Conservation (phyloP, 768 basidiomycete genomes). For the Fomitopsis pulvina region DNA sequence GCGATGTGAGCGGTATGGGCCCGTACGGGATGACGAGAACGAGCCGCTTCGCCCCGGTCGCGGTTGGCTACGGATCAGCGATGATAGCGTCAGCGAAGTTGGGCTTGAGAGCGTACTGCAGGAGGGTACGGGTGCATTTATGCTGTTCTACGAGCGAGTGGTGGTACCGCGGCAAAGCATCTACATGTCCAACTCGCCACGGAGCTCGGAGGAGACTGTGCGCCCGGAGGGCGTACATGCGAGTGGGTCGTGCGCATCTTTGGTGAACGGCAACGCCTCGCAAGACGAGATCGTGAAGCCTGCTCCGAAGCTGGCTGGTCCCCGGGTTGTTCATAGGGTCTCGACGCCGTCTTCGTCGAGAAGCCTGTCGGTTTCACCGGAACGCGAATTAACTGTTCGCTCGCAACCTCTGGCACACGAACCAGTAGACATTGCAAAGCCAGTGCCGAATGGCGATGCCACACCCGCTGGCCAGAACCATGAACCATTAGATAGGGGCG, state of each 20-base stretch:
- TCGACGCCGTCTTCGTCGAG: constrained; percentile 13
- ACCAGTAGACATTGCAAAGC: neutral
- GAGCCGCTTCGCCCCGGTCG: constrained; percentile 35
- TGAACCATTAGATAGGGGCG: neutral
- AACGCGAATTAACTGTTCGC: constrained; percentile 3
- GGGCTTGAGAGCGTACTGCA: constrained; percentile 67
- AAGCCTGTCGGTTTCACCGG: constrained; percentile 11
- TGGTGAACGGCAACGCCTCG: constrained; percentile 1
- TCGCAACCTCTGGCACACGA: neutral
- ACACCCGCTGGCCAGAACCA: neutral
- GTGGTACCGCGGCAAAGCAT: constrained; percentile 15
- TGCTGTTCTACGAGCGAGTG: constrained; percentile 91
- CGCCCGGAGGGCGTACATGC: constrained; percentile 35
- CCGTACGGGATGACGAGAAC: constrained; percentile 53
- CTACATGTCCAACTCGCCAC: constrained; percentile 24
- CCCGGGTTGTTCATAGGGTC: constrained; percentile 18
- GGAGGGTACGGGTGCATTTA: constrained; percentile 77
- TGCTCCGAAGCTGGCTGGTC: constrained; percentile 1
- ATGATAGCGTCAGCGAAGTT: constrained; percentile 72
- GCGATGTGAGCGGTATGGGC: constrained; percentile 39
- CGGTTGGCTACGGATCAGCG: constrained; percentile 88
- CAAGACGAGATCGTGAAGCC: neutral
- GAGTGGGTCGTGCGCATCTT: constrained; percentile 19
- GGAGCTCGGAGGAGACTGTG: constrained; percentile 62
- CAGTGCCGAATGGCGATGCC: neutral